Percentiles rank a stretch among this genome's conserved stretches.
Evolutionary conservation across 2,329 filamentous ascomycete species (phyloP).

Genomic region (Alternaria solani): DNA sequence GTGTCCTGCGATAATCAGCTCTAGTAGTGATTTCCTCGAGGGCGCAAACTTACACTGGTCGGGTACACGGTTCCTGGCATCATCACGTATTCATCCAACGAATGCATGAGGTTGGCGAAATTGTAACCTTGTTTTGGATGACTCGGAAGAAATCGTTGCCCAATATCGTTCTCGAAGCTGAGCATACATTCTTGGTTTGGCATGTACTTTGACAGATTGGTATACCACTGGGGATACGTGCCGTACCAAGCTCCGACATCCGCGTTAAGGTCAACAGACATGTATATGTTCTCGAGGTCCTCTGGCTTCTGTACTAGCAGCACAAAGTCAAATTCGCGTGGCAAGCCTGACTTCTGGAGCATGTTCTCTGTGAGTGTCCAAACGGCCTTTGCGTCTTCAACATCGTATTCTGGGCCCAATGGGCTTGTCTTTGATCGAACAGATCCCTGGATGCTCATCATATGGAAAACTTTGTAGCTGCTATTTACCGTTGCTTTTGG

Average conservation of each 20-base stretch:
- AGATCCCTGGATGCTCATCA: constrained; percentile 61
- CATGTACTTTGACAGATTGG: constrained; percentile 49
- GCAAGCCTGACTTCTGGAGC: constrained; percentile 59
- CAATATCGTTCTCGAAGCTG: constrained; percentile 54
- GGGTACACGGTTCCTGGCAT: constrained; percentile 56
- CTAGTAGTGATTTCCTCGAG: neutral
- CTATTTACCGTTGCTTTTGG: constrained; percentile 53
- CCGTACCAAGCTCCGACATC: constrained; percentile 53
- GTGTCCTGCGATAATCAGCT: constrained; percentile 16
- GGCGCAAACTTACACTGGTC: constrained; percentile 27
- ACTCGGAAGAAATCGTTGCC: constrained; percentile 54
- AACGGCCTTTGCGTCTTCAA: constrained; percentile 57
- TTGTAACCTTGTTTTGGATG: constrained; percentile 53
- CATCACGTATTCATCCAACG: constrained; percentile 56
- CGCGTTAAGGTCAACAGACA: constrained; percentile 56
- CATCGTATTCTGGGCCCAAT: constrained; percentile 47
- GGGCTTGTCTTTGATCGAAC: constrained; percentile 52
- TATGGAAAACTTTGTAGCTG: constrained; percentile 57
- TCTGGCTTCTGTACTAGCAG: constrained; percentile 58
- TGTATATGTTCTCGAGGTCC: constrained; percentile 49
- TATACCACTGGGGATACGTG: constrained; percentile 53
- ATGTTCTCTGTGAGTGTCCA: constrained; percentile 62
- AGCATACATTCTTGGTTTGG: constrained; percentile 49
- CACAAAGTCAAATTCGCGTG: constrained; percentile 62
- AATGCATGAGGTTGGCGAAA: constrained; percentile 52